Evolutionary conservation across 1,284 basidiomycete genomes (phyloP).

Genomic region (Tylopilus orsonianus): DNA sequence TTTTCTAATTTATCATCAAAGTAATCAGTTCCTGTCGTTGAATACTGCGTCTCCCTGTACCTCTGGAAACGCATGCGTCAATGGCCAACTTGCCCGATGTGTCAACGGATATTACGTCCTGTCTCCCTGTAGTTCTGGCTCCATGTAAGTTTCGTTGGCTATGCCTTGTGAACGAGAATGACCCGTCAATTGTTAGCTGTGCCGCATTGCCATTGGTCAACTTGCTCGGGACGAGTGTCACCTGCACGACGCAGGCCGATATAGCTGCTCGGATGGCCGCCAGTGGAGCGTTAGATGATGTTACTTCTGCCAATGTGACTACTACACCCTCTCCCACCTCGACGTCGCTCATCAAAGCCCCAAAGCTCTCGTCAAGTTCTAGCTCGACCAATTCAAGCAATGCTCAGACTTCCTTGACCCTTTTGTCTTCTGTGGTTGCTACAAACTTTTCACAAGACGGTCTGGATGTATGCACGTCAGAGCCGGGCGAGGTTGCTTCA

Average conservation of each 20-base stretch:
- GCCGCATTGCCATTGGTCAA: constrained; percentile 52
- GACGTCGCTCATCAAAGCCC: constrained; percentile 21
- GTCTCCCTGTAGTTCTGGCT: constrained; percentile 41
- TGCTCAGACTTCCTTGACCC: constrained; percentile 41
- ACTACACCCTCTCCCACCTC: constrained; percentile 3
- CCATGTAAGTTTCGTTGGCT: constrained; percentile 38
- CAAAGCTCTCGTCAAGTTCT: constrained; percentile 31
- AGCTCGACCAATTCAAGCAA: constrained; percentile 38
- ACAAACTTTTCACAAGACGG: constrained; percentile 47
- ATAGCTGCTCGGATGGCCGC: constrained; percentile 41
- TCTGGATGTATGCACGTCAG: constrained; percentile 34
- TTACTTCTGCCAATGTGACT: constrained; percentile 10
- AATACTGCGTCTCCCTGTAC: constrained; percentile 44
- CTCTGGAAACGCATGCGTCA: constrained; percentile 48
- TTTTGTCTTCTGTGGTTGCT: constrained; percentile 48
- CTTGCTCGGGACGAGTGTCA: constrained; percentile 43
- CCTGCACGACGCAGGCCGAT: constrained; percentile 46
- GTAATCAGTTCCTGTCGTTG: constrained; percentile 47
- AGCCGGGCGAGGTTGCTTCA: constrained; percentile 43
- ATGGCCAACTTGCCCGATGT: constrained; percentile 49
- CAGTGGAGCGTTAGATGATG: constrained; percentile 33
- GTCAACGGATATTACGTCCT: constrained; percentile 47
- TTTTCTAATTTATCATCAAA: constrained; percentile 26
- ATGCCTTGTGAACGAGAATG: background rate
- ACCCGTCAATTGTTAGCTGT: constrained; percentile 38